Evolutionary conservation across 352 stramenopile species (phyloP), one percentile per base, ranked within the genome.

Genomic region (Globisporangium canariense): DNA sequence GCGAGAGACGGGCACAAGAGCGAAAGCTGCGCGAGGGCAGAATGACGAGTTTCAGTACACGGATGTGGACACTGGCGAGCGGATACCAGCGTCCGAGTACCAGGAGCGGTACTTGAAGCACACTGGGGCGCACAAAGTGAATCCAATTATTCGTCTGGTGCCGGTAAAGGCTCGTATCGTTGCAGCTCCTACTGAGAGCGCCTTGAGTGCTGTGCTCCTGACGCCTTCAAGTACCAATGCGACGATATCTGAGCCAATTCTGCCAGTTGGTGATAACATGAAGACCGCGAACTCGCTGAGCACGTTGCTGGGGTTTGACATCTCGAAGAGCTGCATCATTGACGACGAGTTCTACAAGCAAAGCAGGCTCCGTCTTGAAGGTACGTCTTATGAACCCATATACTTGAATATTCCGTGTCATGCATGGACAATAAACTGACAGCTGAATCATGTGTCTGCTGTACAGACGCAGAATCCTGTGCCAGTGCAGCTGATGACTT

Each of bases 21-120:
- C 72, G 1, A 72, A 64, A 28, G 60, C 71, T 25, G 68, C 46
- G 18, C 71, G 71, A 14, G 76, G 73, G 9, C 65, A 74, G 8
- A 65, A 74, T 14, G 75, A 83, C 40, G n/a, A 73, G 13, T 76
- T 83, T 46, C 51, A 83, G 64, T 91, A 91, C 56, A 82, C 67
- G 10, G 78, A 91, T 52, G 69, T 73, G 1, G 67, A 55, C 38
- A 88, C 78, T 16, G 67, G 69, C 2, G 64, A 70, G 13, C 47
- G 61, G 22, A 78, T 91, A 7, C 54, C 71, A 28, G 5, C 66
- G 3, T 62, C 58, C 5, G 56, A 36, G n/a, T 91, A 91, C 59
- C 69, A 81, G 49, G 51, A 74, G 49, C 70, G 78, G 47, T 91
- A 89, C 65, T 55, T 81, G 45, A 41, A 74, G 3, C 86, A 78